Evolutionary conservation across 2,329 filamentous ascomycete genomes (phyloP), one percentile per base, ranked within the genome.

Genomic region (Clarireedia paspali): DNA sequence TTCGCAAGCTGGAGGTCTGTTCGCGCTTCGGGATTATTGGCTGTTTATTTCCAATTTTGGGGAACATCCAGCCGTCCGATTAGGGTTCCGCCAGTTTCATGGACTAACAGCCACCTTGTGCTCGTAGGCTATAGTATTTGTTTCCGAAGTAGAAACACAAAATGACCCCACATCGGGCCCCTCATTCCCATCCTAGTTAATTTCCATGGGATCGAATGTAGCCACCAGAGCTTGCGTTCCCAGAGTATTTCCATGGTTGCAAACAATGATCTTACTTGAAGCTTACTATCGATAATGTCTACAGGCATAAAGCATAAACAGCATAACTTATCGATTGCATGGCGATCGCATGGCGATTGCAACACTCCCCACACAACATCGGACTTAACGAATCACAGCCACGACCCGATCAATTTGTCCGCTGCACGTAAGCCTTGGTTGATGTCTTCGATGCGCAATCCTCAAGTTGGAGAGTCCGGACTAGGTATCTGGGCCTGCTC

Each of bases 161-260:
- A 6, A 20, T 6, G n/a, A n/a, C 52, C 52, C 52, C 52, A 54
- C 52, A 54, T 54, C 20, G 39, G 44, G 23, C 46, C 24, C 44
- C n/a, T 17, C 30, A 9, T 9, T 2, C 7, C 6, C 27, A 36
- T 17, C 27, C 50, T 9, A 4, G 30, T 14, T 12, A 34, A 34
- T 34, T 26, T 48, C 27, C 15, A 24, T 38, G 6, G n/a, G 45
- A 48, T 47, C 51, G 23, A 48, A n/a, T 15, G 6, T 10, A 42
- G 17, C 39, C 39, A n/a, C n/a, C 39, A 42, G 17, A 7, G 15
- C 5, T 42, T n/a, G 14, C 27, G 27, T 26, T 14, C 17, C 12
- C 27, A 26, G 34, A n/a, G 39, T 26, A 24, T 50, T n/a, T 46
- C 12, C 2, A 34, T 24, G 10, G 10, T 12, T 34, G 30, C 30